These are phyloP conservation scores for Starmera stellimalicola DNA, from an alignment of 1,139 yeast genomes.

Conservation along the genomic window DNA sequence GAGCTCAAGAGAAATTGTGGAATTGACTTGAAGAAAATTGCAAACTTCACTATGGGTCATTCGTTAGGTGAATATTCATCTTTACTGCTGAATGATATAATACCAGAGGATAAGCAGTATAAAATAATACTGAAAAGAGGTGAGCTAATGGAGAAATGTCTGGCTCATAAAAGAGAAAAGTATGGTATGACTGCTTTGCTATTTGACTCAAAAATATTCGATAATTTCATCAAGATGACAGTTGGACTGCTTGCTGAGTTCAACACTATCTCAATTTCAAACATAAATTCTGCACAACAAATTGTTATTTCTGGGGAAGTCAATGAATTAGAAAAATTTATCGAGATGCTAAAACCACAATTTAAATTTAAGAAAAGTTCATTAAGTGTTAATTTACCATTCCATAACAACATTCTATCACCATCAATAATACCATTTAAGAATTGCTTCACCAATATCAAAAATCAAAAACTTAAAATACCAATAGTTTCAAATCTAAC, in stretches of 20 bases:
- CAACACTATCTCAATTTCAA: conserved; percentile 26
- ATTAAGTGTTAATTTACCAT: conserved; percentile 37
- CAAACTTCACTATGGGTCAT: conserved; percentile 37
- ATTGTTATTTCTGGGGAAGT: conserved; percentile 31
- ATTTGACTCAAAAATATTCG: conserved; percentile 19
- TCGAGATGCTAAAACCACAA: conserved; percentile 16
- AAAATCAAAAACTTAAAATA: conserved; percentile 10
- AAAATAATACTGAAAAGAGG: conserved; percentile 34
- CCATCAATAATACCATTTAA: conserved; percentile 26
- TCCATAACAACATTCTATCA: conserved; percentile 30
- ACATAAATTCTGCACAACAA: conserved; percentile 30
- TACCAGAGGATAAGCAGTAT: conserved; percentile 22
- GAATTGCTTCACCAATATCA: conserved; percentile 11
- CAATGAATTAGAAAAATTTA: conserved; percentile 13
- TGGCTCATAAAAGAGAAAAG: conserved; percentile 6
- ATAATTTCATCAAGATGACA: conserved; percentile 19
- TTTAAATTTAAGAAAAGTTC: conserved; percentile 21
- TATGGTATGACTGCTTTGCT: conserved; percentile 34
- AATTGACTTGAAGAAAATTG: conserved; percentile 17
- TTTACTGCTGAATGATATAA: conserved; percentile 30
- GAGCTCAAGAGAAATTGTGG: conserved; percentile 20
- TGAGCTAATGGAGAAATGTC: conserved; percentile 29
- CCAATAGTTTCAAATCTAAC: conserved; percentile 31
- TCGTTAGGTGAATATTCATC: conserved; percentile 52
- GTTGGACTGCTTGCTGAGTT: conserved; percentile 3